phyloP scores from a whole-genome alignment of 2,329 filamentous ascomycete species.

The Monosporascus cannonballus region DNA sequence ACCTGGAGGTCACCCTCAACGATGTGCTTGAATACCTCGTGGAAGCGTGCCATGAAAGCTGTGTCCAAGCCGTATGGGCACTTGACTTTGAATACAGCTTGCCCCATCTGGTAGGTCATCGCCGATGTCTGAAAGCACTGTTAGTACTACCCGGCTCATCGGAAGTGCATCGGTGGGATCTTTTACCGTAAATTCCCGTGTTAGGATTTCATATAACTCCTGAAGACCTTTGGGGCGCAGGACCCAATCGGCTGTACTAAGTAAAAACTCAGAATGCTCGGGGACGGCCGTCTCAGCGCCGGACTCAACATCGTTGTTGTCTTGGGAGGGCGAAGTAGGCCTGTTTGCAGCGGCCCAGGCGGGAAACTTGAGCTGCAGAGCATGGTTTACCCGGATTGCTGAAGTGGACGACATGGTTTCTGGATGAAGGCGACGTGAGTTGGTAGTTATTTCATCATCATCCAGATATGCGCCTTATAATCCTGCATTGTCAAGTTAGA shows the following conservation, averaged over 20 bases:
- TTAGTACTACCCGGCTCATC: neutral
- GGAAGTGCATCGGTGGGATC: neutral
- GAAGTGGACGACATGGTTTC: neutral
- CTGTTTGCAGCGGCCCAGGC: neutral
- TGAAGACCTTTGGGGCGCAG: slow-evolving; percentile 10
- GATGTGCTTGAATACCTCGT: no score
- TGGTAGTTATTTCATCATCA: no score
- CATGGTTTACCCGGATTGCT: neutral
- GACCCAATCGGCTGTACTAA: slow-evolving; percentile 15
- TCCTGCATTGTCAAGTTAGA: no score
- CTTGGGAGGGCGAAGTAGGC: neutral
- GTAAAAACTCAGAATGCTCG: slow-evolving; percentile 9
- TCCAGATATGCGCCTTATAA: no score
- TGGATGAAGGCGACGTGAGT: neutral
- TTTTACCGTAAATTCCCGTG: slow-evolving; percentile 8
- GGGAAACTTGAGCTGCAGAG: slow-evolving; percentile 2
- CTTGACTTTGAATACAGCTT: neutral
- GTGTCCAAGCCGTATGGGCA: slow-evolving; percentile 1
- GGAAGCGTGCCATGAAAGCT: neutral
- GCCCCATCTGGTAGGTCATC: neutral
- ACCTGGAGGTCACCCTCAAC: no score
- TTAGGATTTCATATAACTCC: slow-evolving; percentile 11
- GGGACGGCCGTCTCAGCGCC: neutral
- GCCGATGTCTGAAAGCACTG: neutral
- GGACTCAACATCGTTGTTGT: neutral